phyloP scores from a whole-genome alignment of 345 rosid genomes.

The Erysimum cheiranthoides region DNA sequence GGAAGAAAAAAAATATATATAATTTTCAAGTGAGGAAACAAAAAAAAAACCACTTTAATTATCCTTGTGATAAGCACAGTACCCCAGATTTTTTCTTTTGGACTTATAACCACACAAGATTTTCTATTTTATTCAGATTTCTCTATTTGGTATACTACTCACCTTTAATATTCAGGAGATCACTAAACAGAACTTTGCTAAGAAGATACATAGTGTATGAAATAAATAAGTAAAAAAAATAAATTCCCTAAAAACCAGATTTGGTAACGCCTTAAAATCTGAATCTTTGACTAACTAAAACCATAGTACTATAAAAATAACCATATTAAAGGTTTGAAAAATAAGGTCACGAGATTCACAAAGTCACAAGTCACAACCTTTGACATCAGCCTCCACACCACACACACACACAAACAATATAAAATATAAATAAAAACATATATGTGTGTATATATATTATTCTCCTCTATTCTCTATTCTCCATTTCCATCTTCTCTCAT shows the following conservation, averaged over 20 bases:
- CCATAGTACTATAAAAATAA: neutral
- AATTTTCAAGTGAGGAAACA: no score
- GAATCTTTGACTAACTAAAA: constrained; percentile 33
- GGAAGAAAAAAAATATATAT: neutral
- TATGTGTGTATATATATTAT: neutral
- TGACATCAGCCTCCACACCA: constrained; percentile 41
- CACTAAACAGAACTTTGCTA: neutral
- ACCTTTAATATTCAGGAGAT: neutral
- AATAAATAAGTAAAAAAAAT: neutral
- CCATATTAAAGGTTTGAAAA: constrained; percentile 4
- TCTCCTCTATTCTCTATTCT: constrained; percentile 11
- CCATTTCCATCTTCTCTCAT: constrained; percentile 34
- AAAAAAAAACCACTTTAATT: no score
- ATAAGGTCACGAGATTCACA: constrained; percentile 43
- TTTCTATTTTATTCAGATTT: neutral
- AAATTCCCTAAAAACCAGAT: constrained; percentile 17
- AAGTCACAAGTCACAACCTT: constrained; percentile 34
- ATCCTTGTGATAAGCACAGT: no score
- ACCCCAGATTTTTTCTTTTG: no score
- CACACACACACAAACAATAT: neutral
- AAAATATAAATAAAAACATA: neutral
- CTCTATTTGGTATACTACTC: neutral
- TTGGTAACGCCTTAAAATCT: constrained; percentile 23
- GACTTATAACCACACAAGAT: neutral
- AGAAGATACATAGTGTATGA: neutral